Base-by-base conservation (phyloP, 2,329 filamentous ascomycete genomes). In the Bisporella sp. region DNA sequence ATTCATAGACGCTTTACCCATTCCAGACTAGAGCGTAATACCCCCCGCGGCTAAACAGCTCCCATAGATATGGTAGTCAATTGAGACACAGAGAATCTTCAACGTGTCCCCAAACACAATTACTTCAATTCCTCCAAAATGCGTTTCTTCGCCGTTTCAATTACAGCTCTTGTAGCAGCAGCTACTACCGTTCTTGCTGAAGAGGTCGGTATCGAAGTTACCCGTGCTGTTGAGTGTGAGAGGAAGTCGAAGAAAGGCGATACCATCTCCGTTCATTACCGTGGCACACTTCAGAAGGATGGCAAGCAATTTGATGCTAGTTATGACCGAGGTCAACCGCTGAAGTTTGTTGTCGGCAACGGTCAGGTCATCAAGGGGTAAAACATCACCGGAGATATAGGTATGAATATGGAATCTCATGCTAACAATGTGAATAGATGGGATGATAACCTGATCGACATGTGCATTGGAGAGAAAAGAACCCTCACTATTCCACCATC, bases 391-490 rank as follows among this genome's bases (percentile, higher is more conserved):
- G 12, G 1, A 6, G 13, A 13, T 41, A 30, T n/a, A 47, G 8
- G 21, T 9, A 40, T 13, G 54, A 44, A 35, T 13, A 46, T 44
- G 6, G 13, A 45, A 11, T 28, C 48, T 41, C 13, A 31, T 44
- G 43, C 51, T 55, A 35, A 56, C 39, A 33, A n/a, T 12, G 5
- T 33, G 37, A 13, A 21, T 55, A 88, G 84, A 65, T 96, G 91
- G 92, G 92, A 97, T 62, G 71, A 95, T 66, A 92, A 92, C 46
- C 78, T 97, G 39, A 62, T 93, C 48, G 88, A 88, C 64, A 96
- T 97, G 91, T 97, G 93, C 71, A 86, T 95, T 61, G 92, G 93
- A 55, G 92, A 97, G 76, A 92, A 91, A 76, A 81, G 86, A 60
- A 92, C 81, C 49, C 72, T 99, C 68, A 96, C 85, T 21, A 93